A percentile compares a stretch with the other conserved stretches of the same genome.
phyloP scores from a whole-genome alignment of 2,329 filamentous ascomycete genomes.

The Exophiala bonariae region DNA sequence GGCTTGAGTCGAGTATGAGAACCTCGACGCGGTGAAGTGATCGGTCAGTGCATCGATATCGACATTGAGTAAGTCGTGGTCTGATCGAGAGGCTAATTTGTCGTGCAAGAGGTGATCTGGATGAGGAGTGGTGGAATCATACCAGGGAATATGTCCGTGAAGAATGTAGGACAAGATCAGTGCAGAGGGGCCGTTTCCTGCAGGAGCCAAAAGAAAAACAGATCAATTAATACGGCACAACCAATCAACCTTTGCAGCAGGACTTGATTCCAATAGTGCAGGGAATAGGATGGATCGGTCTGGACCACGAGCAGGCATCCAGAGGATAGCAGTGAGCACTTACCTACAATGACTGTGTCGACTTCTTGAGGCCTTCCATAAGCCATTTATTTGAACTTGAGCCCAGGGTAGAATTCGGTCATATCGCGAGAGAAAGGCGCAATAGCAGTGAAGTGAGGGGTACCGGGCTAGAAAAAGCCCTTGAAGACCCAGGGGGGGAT shows the following conservation, averaged over 20 bases:
- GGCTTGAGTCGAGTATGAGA: constrained; percentile 63
- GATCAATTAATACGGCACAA: constrained; percentile 4
- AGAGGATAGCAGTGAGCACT: constrained; percentile 11
- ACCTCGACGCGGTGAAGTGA: constrained; percentile 57
- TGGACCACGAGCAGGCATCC: too few species aligned
- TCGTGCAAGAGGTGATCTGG: constrained; percentile 57
- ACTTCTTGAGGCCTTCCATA: constrained; percentile 24
- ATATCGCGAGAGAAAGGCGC: constrained; percentile 11
- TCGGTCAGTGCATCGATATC: constrained; percentile 52
- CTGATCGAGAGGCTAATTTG: constrained; percentile 50
- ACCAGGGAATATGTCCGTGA: constrained; percentile 61
- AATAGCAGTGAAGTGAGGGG: not conserved
- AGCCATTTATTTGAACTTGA: constrained; percentile 28
- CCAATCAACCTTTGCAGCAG: not conserved
- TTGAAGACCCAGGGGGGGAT: not conserved
- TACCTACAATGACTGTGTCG: constrained; percentile 35
- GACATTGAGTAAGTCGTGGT: constrained; percentile 47
- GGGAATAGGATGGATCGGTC: not conserved
- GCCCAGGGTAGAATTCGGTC: constrained; percentile 18
- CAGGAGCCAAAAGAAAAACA: not conserved
- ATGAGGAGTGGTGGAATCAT: constrained; percentile 51
- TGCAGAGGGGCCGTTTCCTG: constrained; percentile 63
- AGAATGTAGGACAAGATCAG: constrained; percentile 64
- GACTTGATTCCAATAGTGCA: constrained; percentile 1
- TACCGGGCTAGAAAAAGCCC: too few species aligned